Evolutionary conservation across 345 rosid genomes (phyloP).

Genomic region (Trapa bicornis): DNA sequence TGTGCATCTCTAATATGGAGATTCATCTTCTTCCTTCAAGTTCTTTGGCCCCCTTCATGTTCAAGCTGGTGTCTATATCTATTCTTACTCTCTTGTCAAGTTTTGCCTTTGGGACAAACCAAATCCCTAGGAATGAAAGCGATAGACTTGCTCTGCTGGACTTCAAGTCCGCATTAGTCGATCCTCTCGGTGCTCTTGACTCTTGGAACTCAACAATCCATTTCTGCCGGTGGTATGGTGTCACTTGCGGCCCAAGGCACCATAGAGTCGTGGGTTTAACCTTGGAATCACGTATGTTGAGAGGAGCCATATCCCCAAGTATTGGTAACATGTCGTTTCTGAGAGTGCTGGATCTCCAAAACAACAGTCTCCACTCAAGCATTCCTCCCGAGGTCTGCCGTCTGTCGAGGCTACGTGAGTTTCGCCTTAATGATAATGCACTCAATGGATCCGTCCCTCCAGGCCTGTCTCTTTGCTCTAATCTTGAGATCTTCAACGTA

Average conservation of each 20-base stretch:
- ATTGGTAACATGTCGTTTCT: constrained; percentile 1
- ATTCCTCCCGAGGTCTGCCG: neutral
- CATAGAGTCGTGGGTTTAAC: neutral
- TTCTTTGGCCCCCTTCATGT: neutral
- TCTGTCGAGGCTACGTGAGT: neutral
- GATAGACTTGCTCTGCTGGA: neutral
- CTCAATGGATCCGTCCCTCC: neutral
- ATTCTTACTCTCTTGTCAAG: neutral
- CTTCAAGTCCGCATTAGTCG: neutral
- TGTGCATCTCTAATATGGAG: neutral
- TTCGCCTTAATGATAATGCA: neutral
- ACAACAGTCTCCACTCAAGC: constrained; percentile 1
- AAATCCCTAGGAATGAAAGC: neutral
- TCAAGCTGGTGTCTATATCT: neutral
- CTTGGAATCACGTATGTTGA: neutral
- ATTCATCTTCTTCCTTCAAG: neutral
- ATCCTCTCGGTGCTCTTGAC: neutral
- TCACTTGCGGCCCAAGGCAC: constrained; percentile 2
- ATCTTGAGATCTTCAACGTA: neutral
- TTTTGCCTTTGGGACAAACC: neutral
- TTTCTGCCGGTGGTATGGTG: constrained; percentile 4
- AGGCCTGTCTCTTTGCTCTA: neutral
- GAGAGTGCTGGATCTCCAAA: neutral
- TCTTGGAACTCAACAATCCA: neutral
- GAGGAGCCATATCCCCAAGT: neutral